phyloP scores from a whole-genome alignment of 2,329 filamentous ascomycete genomes.

The Phialemonium atrogriseum region DNA sequence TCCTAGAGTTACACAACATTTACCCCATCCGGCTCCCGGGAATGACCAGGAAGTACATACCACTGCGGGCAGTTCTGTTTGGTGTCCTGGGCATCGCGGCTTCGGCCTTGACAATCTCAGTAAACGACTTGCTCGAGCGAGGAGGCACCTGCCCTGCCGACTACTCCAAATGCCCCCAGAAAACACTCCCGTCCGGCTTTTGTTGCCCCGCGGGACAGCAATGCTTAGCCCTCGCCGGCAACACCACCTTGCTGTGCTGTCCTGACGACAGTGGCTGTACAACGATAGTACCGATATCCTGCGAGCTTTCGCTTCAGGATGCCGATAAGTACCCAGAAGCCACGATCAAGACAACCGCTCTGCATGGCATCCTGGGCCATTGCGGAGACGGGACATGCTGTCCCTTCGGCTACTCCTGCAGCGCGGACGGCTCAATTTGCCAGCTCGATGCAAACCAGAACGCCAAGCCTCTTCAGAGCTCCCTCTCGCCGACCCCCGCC shows the following conservation, averaged over 20 bases:
- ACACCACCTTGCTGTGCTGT: conserved; percentile 64
- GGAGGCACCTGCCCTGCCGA: conserved; percentile 42
- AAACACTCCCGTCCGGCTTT: conserved; percentile 52
- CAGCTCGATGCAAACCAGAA: conserved; percentile 42
- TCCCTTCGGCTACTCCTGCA: conserved; percentile 63
- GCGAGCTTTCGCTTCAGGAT: conserved; percentile 55
- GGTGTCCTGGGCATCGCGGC: conserved; percentile 23
- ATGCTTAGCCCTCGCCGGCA: conserved; percentile 55
- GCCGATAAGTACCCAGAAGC: conserved; percentile 45
- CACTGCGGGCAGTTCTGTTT: conserved; percentile 27
- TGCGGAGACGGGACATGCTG: conserved; percentile 58
- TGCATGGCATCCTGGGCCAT: conserved; percentile 43
- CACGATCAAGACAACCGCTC: conserved; percentile 57
- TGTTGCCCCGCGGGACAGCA: conserved; percentile 50
- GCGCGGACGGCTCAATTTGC: conserved; percentile 33
- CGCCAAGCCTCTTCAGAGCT: conserved; percentile 13
- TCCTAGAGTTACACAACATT: too few species aligned
- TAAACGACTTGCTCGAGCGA: conserved; percentile 31
- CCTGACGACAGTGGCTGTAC: conserved; percentile 48
- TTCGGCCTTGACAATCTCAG: conserved; percentile 28
- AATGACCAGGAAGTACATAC: conserved; percentile 21
- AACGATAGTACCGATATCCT: conserved; percentile 56
- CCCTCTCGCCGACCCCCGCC: conserved; percentile 10
- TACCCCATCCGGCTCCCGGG: conserved; percentile 1
- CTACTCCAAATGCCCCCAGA: conserved; percentile 42